Percentiles rank a stretch among this genome's conserved stretches.
Evolutionary conservation across 2,329 filamentous ascomycete species (phyloP).

Genomic region (Colletotrichum phormii): DNA sequence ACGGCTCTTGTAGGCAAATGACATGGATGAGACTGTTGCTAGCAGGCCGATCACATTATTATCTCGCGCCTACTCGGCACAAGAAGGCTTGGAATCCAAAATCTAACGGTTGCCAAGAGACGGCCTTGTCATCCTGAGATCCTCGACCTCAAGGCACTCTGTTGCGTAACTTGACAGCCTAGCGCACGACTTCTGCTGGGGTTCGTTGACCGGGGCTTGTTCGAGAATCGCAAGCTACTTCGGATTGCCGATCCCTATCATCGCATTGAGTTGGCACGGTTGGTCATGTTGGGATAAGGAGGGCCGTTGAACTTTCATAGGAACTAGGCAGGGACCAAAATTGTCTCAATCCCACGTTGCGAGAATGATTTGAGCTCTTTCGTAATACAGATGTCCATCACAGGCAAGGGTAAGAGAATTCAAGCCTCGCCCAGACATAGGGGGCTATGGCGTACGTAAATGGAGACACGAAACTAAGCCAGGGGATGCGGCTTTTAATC

Average conservation of each 20-base stretch:
- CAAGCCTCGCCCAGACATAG: background rate
- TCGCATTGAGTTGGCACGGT: background rate
- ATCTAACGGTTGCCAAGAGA: background rate
- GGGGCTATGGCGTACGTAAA: background rate
- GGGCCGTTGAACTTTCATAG: background rate
- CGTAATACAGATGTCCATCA: background rate
- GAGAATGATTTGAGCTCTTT: background rate
- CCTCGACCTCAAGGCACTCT: background rate
- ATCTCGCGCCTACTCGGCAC: background rate
- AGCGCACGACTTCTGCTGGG: background rate
- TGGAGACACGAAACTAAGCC: background rate
- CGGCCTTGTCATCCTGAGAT: background rate
- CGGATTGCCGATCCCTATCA: background rate
- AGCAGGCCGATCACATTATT: background rate
- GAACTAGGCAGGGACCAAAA: background rate
- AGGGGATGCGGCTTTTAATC: constrained; percentile 15
- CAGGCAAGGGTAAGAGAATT: background rate
- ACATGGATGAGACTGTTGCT: background rate
- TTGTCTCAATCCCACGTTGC: background rate
- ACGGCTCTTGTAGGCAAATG: background rate
- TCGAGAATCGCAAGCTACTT: background rate
- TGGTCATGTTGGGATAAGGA: background rate
- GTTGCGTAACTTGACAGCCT: background rate
- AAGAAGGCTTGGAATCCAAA: background rate
- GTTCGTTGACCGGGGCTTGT: background rate